A percentile compares a stretch with the other conserved stretches of the same genome.
Conservation (phyloP, 441 rosid species). For the Melastoma candidum region DNA sequence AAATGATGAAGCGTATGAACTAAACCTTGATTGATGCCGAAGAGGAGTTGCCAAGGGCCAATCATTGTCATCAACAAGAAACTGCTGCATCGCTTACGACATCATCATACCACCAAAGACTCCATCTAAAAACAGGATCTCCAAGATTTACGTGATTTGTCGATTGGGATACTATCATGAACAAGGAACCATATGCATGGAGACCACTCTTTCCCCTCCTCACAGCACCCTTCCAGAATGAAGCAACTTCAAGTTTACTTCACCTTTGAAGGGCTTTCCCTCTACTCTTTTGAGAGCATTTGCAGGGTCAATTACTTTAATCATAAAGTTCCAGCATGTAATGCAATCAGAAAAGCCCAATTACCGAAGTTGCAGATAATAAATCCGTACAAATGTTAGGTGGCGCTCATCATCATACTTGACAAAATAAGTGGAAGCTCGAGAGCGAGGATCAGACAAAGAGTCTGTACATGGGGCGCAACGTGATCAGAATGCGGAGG, state of each 20-base stretch:
- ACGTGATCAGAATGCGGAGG: too few species aligned
- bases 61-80: slow-evolving; percentile 69
- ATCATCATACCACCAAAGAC: slow-evolving; percentile 85
- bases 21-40: too few species aligned
- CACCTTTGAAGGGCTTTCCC: slow-evolving; percentile 96
- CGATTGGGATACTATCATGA: slow-evolving; percentile 90
- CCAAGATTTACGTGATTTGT: slow-evolving; percentile 81
- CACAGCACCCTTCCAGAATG: slow-evolving; percentile 85
- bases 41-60: slow-evolving; percentile 54
- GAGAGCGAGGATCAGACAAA: too few species aligned
- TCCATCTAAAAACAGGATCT: slow-evolving; percentile 80
- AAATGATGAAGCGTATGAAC: too few species aligned
- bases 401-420: too few species aligned
- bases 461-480: too few species aligned
- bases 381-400: too few species aligned
- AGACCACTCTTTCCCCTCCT: slow-evolving; percentile 99
- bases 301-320: slow-evolving; percentile 97
- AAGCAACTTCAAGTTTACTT: slow-evolving; percentile 75
- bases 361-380: too few species aligned
- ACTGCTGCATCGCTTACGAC: slow-evolving; percentile 78
- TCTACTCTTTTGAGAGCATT: slow-evolving; percentile 87
- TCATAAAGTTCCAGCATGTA: slow-evolving; percentile 72
- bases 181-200: slow-evolving; percentile 94
- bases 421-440: too few species aligned
- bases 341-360: too few species aligned